Conservation (phyloP, 768 basidiomycete species). For the Mycena vulgaris region DNA sequence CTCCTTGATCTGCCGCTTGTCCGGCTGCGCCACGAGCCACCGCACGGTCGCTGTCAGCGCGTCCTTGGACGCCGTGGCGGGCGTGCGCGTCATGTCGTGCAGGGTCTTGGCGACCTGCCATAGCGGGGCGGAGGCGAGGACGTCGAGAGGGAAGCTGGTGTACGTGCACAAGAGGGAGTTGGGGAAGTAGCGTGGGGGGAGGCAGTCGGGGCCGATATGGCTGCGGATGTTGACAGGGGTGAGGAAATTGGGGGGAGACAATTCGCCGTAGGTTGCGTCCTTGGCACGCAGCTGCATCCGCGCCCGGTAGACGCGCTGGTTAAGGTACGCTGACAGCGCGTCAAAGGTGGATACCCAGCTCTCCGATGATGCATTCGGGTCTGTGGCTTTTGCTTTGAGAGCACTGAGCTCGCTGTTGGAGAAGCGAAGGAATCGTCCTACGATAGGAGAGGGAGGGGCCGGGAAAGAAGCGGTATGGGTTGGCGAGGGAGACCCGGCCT, state of each 20-base stretch:
- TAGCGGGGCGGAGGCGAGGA: conserved; percentile 33
- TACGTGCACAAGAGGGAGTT: conserved; percentile 28
- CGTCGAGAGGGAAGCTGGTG: conserved; percentile 23
- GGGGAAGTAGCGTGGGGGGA: conserved; percentile 33
- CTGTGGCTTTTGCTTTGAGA: conserved; percentile 33
- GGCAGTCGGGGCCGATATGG: conserved; percentile 5
- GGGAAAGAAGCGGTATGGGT: neutral
- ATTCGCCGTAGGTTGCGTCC: conserved; percentile 23
- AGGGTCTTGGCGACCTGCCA: conserved; percentile 39
- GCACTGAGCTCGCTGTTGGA: conserved; percentile 27
- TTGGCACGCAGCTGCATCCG: conserved; percentile 21
- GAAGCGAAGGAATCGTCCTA: conserved; percentile 38
- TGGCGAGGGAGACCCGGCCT: neutral
- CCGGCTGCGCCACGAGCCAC: conserved; percentile 39
- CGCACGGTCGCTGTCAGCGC: conserved; percentile 27
- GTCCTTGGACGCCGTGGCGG: neutral
- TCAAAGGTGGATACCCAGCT: conserved; percentile 40
- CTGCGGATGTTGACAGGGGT: conserved; percentile 37
- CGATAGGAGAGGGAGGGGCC: conserved; percentile 11
- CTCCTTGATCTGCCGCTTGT: conserved; percentile 15
- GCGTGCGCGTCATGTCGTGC: conserved; percentile 34
- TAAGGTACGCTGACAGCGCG: conserved; percentile 34
- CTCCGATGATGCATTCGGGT: conserved; percentile 14
- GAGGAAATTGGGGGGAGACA: conserved; percentile 39
- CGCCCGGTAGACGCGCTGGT: conserved; percentile 37